These are phyloP conservation scores for Malassezia japonica DNA, from an alignment of 1,284 basidiomycete species.

Conservation along the genomic window DNA sequence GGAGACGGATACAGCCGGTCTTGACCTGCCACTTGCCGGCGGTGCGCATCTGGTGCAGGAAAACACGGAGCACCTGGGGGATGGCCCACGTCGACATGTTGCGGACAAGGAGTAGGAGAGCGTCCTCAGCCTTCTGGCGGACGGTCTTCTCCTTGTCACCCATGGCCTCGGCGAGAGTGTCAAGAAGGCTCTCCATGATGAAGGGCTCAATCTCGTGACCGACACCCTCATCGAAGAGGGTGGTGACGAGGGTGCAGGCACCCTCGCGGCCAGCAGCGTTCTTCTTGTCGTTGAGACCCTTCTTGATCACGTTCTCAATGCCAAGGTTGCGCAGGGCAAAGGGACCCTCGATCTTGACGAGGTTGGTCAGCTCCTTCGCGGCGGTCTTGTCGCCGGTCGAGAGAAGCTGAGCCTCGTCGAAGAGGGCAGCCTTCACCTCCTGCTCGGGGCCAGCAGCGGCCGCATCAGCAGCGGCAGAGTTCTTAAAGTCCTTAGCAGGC, in stretches of 20 bases:
- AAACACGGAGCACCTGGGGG: conserved; percentile 70
- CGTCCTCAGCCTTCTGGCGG: conserved; percentile 72
- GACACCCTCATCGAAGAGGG: conserved; percentile 65
- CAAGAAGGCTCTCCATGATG: conserved; percentile 77
- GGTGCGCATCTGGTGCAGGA: conserved; percentile 88
- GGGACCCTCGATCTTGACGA: conserved; percentile 62
- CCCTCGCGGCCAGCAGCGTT: conserved; percentile 67
- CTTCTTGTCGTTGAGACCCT: conserved; percentile 59
- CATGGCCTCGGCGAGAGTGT: conserved; percentile 76
- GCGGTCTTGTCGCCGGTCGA: conserved; percentile 48
- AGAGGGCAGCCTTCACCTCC: conserved; percentile 48
- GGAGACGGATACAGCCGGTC: conserved; percentile 70
- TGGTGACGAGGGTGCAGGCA: conserved; percentile 57
- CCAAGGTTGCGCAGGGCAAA: conserved; percentile 66
- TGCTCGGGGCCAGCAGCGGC: conserved; percentile 40
- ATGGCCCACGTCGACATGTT: conserved; percentile 85
- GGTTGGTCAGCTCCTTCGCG: conserved; percentile 50
- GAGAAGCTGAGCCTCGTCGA: conserved; percentile 49
- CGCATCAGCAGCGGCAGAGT: conserved; percentile 40
- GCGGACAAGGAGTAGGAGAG: conserved; percentile 68
- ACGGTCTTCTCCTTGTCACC: conserved; percentile 84
- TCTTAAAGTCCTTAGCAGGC: conserved; percentile 40
- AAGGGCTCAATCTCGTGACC: conserved; percentile 78
- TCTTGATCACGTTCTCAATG: conserved; percentile 70
- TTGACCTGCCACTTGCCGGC: conserved; percentile 99